phyloP scores from a whole-genome alignment of 768 basidiomycete species.

The Panaeolus papilionaceus region DNA sequence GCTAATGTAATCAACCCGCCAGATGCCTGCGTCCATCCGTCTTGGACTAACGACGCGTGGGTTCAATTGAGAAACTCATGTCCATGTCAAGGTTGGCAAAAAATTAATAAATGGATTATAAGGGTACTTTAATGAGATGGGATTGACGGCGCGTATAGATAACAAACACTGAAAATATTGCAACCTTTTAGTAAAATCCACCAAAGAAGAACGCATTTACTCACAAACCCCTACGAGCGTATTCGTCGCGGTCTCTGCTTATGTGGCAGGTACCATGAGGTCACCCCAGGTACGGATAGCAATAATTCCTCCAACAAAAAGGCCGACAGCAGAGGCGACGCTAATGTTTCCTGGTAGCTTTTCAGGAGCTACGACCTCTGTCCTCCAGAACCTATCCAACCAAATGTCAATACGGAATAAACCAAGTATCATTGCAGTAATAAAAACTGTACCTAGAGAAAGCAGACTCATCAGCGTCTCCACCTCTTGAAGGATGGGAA shows the following conservation, averaged over 20 bases:
- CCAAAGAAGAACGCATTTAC: constrained; percentile 6
- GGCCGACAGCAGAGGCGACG: constrained; percentile 64
- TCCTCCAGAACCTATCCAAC: constrained; percentile 53
- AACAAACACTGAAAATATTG: not conserved
- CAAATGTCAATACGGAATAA: constrained; percentile 1
- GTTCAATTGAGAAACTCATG: not conserved
- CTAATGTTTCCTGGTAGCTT: constrained; percentile 79
- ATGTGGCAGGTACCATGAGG: constrained; percentile 66
- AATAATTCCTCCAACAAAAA: constrained; percentile 76
- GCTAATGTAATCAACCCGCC: no score
- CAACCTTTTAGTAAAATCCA: constrained; percentile 10
- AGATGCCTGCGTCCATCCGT: no score
- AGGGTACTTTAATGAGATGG: constrained; percentile 24
- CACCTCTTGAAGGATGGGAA: constrained; percentile 49
- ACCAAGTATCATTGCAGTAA: not conserved
- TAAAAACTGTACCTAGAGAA: constrained; percentile 55
- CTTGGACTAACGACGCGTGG: not conserved
- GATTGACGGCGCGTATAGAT: constrained; percentile 14
- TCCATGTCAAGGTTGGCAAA: not conserved
- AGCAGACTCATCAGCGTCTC: constrained; percentile 67
- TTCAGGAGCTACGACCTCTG: constrained; percentile 74
- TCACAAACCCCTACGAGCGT: constrained; percentile 16
- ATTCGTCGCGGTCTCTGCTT: not conserved
- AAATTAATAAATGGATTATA: constrained; percentile 26
- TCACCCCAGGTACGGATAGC: constrained; percentile 82